Evolutionary conservation across 2,329 filamentous ascomycete species (phyloP).

Genomic region (Alternaria sp.): DNA sequence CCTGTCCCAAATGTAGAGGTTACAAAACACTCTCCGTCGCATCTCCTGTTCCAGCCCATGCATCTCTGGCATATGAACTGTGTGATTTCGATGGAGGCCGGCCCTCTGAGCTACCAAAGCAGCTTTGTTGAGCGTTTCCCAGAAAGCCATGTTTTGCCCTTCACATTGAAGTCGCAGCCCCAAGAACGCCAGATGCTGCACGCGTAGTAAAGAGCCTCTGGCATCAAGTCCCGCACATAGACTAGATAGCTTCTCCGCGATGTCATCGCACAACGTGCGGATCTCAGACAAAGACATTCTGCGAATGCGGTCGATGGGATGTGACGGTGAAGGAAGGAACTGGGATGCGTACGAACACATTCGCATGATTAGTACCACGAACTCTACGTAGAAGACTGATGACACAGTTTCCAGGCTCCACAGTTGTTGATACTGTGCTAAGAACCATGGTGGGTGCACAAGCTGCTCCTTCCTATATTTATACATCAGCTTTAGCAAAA

Average conservation of each 20-base stretch:
- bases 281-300: not conserved
- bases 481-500: not conserved
- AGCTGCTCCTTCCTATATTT: not conserved
- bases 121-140: constrained; percentile 8
- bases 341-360: not conserved
- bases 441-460: not conserved
- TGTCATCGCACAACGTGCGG: not conserved
- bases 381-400: not conserved
- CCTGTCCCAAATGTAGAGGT: constrained; percentile 19
- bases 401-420: not conserved
- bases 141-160: constrained; percentile 9
- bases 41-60: constrained; percentile 17
- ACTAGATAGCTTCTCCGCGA: not conserved
- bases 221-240: not conserved
- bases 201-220: not conserved
- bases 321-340: not conserved
- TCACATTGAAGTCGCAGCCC: not conserved
- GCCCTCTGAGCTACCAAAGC: constrained; percentile 7
- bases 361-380: not conserved
- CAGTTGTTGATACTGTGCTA: not conserved
- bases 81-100: constrained; percentile 2
- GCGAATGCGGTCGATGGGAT: not conserved
- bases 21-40: constrained; percentile 11
- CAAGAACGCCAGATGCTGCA: not conserved
- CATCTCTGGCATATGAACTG: constrained; percentile 1